Base-by-base conservation (phyloP, 2,329 filamentous ascomycete genomes). In the Fusarium acutatum region DNA sequence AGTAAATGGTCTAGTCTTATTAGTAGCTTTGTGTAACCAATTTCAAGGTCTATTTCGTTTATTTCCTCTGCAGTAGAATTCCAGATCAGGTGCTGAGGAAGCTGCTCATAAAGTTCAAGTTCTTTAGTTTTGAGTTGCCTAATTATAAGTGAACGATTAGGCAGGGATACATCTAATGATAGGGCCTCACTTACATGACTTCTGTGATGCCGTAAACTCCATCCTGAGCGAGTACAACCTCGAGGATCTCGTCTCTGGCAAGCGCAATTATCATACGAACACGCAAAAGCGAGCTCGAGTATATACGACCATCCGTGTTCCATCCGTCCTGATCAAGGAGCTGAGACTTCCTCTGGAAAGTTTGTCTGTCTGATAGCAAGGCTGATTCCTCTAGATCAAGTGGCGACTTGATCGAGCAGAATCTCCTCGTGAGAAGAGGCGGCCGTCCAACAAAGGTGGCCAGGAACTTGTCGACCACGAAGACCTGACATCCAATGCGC, bases 91-190 rank as follows among this genome's bases (percentile, higher is more conserved):
- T 59, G 60, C 7, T 5, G 26, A 1, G 60, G 38, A 1, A 62
- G 12, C 10, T 37, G 11, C 1, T 12, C 18, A 15, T 38, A 38
- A 6, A 62, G 32, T 5, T 46, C 22, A 6, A 62, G 15, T 10
- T 62, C 4, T 10, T 59, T 46, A 2, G 7, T 9, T 6, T 38
- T 26, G 1, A 58, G 40, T 6, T 7, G 17, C 22, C 60, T 59
- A 5, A 22, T 11, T 3, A 10, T 7, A 3, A 5, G 1, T 11
- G 4, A 3, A 10, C 6, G 0, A 11, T 28, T 22, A 22, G 26
- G 7, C 0, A 15, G 1, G 4, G 13, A 9, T 9, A 1, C 7
- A 4, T 10, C 4, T 11, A 0, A 11, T 15, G 3, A 3, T 5
- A 18, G 13, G 26, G 3, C 4, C 9, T 11, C 13, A 3, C 44